phyloP scores from a whole-genome alignment of 768 basidiomycete genomes.

The Arthromyces matolae region DNA sequence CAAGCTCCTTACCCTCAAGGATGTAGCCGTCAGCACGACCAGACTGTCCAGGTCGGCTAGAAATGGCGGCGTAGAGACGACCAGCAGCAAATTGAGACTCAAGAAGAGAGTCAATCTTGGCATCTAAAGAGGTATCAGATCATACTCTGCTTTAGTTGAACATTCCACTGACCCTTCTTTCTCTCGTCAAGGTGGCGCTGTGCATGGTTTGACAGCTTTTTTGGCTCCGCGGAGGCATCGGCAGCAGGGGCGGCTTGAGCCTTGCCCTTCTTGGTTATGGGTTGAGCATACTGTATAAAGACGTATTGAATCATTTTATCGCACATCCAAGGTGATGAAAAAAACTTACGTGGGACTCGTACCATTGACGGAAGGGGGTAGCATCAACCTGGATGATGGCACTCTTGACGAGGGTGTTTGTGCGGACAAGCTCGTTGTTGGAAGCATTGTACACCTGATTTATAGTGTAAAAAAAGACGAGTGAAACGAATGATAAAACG shows the following conservation, averaged over 20 bases:
- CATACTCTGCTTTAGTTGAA: background rate
- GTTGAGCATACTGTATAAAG: constrained; percentile 78
- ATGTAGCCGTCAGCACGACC: constrained; percentile 97
- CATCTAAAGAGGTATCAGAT: constrained; percentile 45
- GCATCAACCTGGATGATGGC: constrained; percentile 98
- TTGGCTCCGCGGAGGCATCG: constrained; percentile 50
- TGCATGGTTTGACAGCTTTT: constrained; percentile 87
- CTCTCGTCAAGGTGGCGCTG: constrained; percentile 84
- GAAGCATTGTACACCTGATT: constrained; percentile 93
- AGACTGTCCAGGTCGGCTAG: constrained; percentile 94
- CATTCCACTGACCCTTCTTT: constrained; percentile 69
- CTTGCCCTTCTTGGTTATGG: constrained; percentile 90
- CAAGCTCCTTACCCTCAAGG: constrained; percentile 97
- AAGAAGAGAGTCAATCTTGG: constrained; percentile 87
- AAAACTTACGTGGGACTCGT: constrained; percentile 88
- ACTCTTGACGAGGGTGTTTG: constrained; percentile 97
- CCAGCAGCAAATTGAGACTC: constrained; percentile 91
- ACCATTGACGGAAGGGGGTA: constrained; percentile 99
- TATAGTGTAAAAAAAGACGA: background rate
- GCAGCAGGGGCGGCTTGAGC: constrained; percentile 40
- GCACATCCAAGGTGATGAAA: background rate
- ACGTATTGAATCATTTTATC: background rate
- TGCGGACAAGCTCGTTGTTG: constrained; percentile 99
- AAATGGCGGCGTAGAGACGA: constrained; percentile 90
- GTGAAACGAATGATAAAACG: constrained; percentile 29